These are phyloP conservation scores for Alternaria rosae DNA, from an alignment of 2,329 filamentous ascomycete species.

Conservation along the genomic window DNA sequence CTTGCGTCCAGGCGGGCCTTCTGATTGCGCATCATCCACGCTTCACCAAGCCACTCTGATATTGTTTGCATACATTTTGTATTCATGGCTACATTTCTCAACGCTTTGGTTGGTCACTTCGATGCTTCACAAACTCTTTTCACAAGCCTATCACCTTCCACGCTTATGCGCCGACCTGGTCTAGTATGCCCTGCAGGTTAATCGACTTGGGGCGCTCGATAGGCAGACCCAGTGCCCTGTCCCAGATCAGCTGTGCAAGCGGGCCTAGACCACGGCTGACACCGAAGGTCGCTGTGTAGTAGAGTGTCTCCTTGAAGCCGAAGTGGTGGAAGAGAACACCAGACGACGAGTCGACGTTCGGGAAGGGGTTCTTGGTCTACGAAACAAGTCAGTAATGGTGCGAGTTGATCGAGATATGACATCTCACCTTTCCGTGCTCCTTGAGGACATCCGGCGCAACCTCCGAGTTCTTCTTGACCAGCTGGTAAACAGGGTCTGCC, in stretches of 20 bases:
- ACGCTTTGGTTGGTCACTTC: not conserved
- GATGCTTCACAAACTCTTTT: not conserved
- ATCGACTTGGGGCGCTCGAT: slow-evolving; percentile 99
- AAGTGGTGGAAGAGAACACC: slow-evolving; percentile 98
- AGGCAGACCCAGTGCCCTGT: slow-evolving; percentile 88
- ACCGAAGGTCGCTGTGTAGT: slow-evolving; percentile 80
- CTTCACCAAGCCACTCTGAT: not conserved
- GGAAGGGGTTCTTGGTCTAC: slow-evolving; percentile 92
- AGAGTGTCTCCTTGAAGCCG: slow-evolving; percentile 94
- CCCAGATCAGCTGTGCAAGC: slow-evolving; percentile 94
- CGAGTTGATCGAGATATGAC: not conserved
- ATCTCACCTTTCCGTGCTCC: slow-evolving; percentile 82
- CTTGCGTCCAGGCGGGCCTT: not conserved
- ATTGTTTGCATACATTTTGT: not conserved
- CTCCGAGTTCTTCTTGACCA: slow-evolving; percentile 91
- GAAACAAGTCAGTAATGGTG: slow-evolving; percentile 3
- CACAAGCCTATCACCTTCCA: not conserved
- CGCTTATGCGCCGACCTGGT: slow-evolving; percentile 55
- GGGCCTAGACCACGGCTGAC: slow-evolving; percentile 81
- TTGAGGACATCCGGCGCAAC: slow-evolving; percentile 89
- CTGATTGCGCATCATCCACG: not conserved
- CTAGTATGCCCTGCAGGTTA: slow-evolving; percentile 84
- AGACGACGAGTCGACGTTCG: slow-evolving; percentile 93
- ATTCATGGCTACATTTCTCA: not conserved
- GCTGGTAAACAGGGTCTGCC: slow-evolving; percentile 86